These are phyloP conservation scores for Ricinus communis DNA, from an alignment of 345 rosid species.

Conservation along the genomic window DNA sequence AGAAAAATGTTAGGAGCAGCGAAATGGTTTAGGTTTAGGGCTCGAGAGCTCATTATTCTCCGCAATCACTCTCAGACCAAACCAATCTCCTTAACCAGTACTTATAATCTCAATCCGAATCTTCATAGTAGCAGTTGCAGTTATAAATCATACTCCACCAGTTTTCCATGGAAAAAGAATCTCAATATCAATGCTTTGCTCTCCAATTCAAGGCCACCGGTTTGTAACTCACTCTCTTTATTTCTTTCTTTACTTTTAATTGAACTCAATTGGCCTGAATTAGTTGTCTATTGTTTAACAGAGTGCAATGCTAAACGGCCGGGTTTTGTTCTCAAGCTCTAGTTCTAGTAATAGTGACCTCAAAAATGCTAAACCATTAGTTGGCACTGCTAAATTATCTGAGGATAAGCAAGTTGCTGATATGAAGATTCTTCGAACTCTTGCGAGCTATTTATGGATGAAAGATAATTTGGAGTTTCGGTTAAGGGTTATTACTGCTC, in stretches of 20 bases:
- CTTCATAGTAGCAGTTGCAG: background rate
- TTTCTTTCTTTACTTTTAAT: background rate
- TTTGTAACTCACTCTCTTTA: background rate
- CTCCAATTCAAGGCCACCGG: conserved; percentile 15
- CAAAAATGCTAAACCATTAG: conserved; percentile 5
- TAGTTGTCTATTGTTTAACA: conserved; percentile 18
- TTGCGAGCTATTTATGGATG: conserved; percentile 86
- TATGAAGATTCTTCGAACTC: conserved; percentile 72
- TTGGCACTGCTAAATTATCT: background rate
- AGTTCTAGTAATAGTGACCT: conserved; percentile 29
- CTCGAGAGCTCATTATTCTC: conserved; percentile 13
- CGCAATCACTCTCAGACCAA: conserved; percentile 2
- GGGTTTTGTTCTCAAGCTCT: conserved; percentile 49
- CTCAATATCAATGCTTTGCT: background rate
- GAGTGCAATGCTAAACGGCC: conserved; percentile 35
- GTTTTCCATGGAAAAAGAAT: conserved; percentile 15
- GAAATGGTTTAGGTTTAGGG: conserved; percentile 21
- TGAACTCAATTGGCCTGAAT: background rate
- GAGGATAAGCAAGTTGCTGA: conserved; percentile 42
- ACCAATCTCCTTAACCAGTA: background rate
- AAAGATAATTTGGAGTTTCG: conserved; percentile 83
- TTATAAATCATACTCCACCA: background rate
- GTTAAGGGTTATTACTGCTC: conserved; percentile 69
- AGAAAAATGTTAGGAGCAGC: conserved; percentile 21
- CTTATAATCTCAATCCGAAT: background rate